Percentiles rank a stretch among this genome's conserved stretches.
Evolutionary conservation across 1,284 basidiomycete species (phyloP).

Genomic region (Apiotrichum brassicae): DNA sequence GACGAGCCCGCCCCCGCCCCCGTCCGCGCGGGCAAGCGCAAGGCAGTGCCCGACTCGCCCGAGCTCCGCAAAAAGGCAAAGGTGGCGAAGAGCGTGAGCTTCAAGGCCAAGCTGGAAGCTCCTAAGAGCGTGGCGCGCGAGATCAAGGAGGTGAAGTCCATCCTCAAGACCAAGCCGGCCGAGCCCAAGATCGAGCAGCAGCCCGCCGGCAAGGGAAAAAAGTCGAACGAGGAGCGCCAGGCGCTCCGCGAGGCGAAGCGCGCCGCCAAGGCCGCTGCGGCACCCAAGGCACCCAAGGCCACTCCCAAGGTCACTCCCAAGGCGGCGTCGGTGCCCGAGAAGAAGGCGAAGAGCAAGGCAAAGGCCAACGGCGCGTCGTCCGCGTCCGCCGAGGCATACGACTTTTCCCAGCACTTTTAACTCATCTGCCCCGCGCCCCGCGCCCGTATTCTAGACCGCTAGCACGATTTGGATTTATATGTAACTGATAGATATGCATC

Average conservation of each 20-base stretch:
- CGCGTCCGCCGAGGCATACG: constrained; percentile 15
- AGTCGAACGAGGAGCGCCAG: constrained; percentile 5
- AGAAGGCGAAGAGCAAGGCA: constrained; percentile 10
- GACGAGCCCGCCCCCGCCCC: constrained; percentile 18
- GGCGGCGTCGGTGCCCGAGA: constrained; percentile 1
- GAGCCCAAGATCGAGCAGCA: constrained; percentile 9
- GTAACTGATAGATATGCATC: constrained; percentile 4
- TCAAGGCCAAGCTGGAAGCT: constrained; percentile 24
- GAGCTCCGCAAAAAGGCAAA: constrained; percentile 20
- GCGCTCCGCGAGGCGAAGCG: constrained; percentile 1
- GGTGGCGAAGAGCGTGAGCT: constrained; percentile 24
- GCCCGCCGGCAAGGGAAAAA: constrained; percentile 14
- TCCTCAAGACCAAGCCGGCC: constrained; percentile 11
- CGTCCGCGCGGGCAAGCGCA: constrained; percentile 14
- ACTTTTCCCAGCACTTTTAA: constrained; percentile 31
- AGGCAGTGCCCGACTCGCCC: constrained; percentile 17
- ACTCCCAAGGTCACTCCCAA: not conserved
- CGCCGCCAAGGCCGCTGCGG: not conserved
- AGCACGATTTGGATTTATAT: not conserved
- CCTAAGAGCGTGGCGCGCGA: constrained; percentile 12
- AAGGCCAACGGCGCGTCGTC: constrained; percentile 7
- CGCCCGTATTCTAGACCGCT: not conserved
- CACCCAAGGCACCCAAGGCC: not conserved
- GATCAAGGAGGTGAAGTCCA: constrained; percentile 10
- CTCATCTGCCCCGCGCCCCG: no score